Percentiles rank a stretch among this genome's conserved stretches.
Conservation (phyloP, 1,284 basidiomycete species). For the Dichomitus squalens region DNA sequence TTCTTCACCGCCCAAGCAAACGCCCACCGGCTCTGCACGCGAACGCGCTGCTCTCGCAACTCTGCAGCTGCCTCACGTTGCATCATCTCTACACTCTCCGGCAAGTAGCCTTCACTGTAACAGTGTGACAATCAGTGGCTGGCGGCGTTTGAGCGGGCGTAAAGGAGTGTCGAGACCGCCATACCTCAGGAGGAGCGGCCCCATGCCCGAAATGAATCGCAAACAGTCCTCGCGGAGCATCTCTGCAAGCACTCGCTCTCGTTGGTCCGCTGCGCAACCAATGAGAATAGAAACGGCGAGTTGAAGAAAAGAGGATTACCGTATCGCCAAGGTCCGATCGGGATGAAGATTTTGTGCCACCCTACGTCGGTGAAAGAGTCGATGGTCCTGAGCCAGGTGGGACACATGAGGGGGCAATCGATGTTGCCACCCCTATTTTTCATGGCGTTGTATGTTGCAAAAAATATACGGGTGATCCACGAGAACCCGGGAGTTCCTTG, state of each 20-base stretch:
- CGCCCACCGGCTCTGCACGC: slow-evolving; percentile 35
- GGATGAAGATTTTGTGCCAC: slow-evolving; percentile 37
- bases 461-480: slow-evolving; percentile 36
- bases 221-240: slow-evolving; percentile 36
- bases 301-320: slow-evolving; percentile 19
- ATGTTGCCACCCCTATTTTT: slow-evolving; percentile 35
- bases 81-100: slow-evolving; percentile 35
- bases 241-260: slow-evolving; percentile 34
- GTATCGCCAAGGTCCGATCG: slow-evolving; percentile 38
- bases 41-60: slow-evolving; percentile 32
- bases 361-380: slow-evolving; percentile 35
- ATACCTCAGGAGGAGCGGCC: slow-evolving; percentile 35
- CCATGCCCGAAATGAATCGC: slow-evolving; percentile 33
- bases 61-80: slow-evolving; percentile 34
- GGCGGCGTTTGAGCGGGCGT: neutral
- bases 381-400: slow-evolving; percentile 36
- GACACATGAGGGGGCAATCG: slow-evolving; percentile 34
- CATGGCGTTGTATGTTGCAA: slow-evolving; percentile 38
- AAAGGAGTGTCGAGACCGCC: neutral
- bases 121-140: neutral
- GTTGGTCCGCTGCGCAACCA: slow-evolving; percentile 23
- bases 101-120: slow-evolving; percentile 35
- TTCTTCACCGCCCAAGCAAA: slow-evolving; percentile 40
- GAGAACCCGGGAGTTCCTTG: slow-evolving; percentile 30
- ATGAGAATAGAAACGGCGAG: slow-evolving; percentile 5